phyloP scores from a whole-genome alignment of 106 monocot genomes.

The Allium cepa region DNA sequence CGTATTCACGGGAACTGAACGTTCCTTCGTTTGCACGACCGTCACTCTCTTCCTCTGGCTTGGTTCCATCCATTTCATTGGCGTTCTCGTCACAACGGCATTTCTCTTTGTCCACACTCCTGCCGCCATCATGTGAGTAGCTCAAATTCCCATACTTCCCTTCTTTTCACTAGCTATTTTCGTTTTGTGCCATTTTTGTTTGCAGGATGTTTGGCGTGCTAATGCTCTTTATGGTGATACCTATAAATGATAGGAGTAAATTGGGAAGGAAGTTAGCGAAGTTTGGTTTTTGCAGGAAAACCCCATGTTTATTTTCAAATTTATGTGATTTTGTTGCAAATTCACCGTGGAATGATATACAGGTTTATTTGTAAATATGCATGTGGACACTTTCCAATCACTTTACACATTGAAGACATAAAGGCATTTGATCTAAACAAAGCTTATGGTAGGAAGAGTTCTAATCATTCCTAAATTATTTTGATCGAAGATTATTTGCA shows the following conservation, averaged over 20 bases:
- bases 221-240: slow-evolving; percentile 40
- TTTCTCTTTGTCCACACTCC: slow-evolving; percentile 51
- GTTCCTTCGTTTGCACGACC: slow-evolving; percentile 30
- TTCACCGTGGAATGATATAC: too few relatives aligned
- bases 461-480: too few relatives aligned
- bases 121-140: slow-evolving; percentile 29
- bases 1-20: slow-evolving; percentile 31
- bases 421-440: too few relatives aligned
- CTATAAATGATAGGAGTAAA: slow-evolving; percentile 20
- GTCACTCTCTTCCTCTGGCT: slow-evolving; percentile 65
- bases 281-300: slow-evolving; percentile 7
- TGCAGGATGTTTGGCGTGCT: slow-evolving; percentile 46
- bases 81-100: slow-evolving; percentile 30
- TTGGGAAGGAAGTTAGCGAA: slow-evolving; percentile 21
- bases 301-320: too few relatives aligned
- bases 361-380: too few relatives aligned
- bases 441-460: too few relatives aligned
- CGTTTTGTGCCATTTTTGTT: background rate
- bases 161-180: background rate
- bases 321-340: background rate
- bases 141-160: too few relatives aligned
- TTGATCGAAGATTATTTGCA: too few relatives aligned
- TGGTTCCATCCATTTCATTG: slow-evolving; percentile 60
- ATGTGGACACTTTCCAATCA: too few relatives aligned
- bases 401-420: too few relatives aligned